Conservation (phyloP, 192 early-diverging fungal species). For the Cetraspora pellucida region DNA sequence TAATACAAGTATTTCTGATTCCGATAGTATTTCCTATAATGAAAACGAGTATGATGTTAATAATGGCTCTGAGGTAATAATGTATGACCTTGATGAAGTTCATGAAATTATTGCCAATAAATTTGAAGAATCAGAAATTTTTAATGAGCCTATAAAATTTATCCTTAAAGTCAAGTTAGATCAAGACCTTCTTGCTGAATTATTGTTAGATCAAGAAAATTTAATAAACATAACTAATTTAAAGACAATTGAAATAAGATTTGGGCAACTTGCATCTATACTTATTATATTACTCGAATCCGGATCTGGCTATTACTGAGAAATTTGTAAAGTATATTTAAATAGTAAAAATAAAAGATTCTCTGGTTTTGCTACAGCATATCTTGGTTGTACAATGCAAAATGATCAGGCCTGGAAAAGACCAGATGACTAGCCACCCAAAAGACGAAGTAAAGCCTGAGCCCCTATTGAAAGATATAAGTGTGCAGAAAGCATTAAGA, state of each 20-base stretch:
- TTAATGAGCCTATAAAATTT: not conserved
- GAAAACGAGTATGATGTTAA: too few species aligned
- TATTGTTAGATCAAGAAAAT: not conserved
- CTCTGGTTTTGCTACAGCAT: not conserved
- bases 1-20: too few species aligned
- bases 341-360: not conserved
- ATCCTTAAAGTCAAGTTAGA: not conserved
- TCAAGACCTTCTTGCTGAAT: not conserved
- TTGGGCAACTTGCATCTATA: not conserved
- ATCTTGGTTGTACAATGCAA: not conserved
- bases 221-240: not conserved
- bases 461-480: slow-evolving; percentile 3
- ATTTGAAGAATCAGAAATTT: not conserved
- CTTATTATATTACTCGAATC: not conserved
- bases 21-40: too few species aligned
- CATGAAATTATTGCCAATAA: not conserved
- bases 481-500: not conserved
- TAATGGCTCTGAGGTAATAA: too few species aligned
- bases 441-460: not conserved
- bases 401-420: not conserved
- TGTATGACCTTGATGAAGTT: not conserved
- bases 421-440: not conserved
- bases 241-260: slow-evolving; percentile 2
- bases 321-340: not conserved
- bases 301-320: slow-evolving; percentile 18